These are phyloP conservation scores for Bjerkandera adusta DNA, from an alignment of 1,284 basidiomycete genomes.

Conservation along the genomic window DNA sequence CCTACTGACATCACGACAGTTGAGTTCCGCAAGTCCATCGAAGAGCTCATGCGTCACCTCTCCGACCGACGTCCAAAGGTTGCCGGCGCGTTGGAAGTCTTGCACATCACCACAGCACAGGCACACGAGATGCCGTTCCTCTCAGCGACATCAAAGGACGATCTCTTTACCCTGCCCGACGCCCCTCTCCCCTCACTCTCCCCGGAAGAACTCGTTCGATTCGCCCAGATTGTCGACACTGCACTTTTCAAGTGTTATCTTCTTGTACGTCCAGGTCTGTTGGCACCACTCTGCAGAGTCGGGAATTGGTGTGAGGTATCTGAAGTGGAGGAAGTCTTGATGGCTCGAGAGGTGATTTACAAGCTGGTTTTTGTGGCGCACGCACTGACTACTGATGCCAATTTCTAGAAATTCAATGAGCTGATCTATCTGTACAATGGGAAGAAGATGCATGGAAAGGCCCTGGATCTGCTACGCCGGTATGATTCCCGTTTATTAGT, in stretches of 20 bases:
- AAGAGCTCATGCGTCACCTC: slow-evolving; percentile 71
- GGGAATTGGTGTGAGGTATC: slow-evolving; percentile 98
- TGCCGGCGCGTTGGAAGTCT: slow-evolving; percentile 65
- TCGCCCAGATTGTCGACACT: slow-evolving; percentile 94
- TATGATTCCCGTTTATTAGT: slow-evolving; percentile 36
- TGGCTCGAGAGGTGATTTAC: slow-evolving; percentile 68
- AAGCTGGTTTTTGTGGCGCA: not conserved
- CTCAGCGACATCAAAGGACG: slow-evolving; percentile 66
- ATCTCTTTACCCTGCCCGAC: slow-evolving; percentile 75
- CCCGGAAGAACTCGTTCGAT: slow-evolving; percentile 79
- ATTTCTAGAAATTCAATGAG: slow-evolving; percentile 81
- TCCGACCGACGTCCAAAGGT: slow-evolving; percentile 87
- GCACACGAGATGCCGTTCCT: slow-evolving; percentile 62
- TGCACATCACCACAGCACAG: slow-evolving; percentile 70
- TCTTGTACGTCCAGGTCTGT: slow-evolving; percentile 76
- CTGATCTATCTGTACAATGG: slow-evolving; percentile 91
- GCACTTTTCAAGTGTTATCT: slow-evolving; percentile 94
- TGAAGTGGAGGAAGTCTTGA: slow-evolving; percentile 89
- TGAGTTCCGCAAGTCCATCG: slow-evolving; percentile 60
- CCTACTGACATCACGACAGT: slow-evolving; percentile 36
- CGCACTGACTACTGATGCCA: not conserved
- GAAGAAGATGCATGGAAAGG: slow-evolving; percentile 93
- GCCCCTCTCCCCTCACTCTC: slow-evolving; percentile 67
- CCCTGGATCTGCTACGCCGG: slow-evolving; percentile 80
- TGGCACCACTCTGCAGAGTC: slow-evolving; percentile 88